A percentile compares a stretch with the other conserved stretches of the same genome.
Evolutionary conservation across 176 grass and related monocot genomes (phyloP).

Genomic region (Tuctoria greenei): DNA sequence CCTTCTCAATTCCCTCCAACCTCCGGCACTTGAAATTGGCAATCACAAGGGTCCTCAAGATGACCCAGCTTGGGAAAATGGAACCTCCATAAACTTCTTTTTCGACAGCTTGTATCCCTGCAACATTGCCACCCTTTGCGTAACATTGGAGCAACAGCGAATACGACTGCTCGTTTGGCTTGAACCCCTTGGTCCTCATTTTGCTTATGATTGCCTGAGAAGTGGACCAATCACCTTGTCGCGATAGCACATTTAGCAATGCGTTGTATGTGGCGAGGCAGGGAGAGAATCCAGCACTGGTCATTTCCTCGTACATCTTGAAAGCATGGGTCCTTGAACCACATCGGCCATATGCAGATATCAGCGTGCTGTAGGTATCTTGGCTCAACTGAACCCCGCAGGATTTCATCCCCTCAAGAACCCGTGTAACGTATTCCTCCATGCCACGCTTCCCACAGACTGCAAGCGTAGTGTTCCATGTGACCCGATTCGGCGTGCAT

Average conservation of each 20-base stretch:
- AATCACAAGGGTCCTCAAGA: slow-evolving; percentile 73
- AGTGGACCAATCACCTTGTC: slow-evolving; percentile 64
- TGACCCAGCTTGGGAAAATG: slow-evolving; percentile 84
- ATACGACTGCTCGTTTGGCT: slow-evolving; percentile 70
- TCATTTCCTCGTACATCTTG: slow-evolving; percentile 87
- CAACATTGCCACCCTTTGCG: slow-evolving; percentile 51
- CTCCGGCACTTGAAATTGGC: slow-evolving; percentile 77
- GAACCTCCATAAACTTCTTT: slow-evolving; percentile 60
- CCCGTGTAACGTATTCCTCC: slow-evolving; percentile 63
- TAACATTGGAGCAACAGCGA: slow-evolving; percentile 76
- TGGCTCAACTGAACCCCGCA: slow-evolving; percentile 62
- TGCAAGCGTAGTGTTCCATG: slow-evolving; percentile 87
- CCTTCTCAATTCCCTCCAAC: slow-evolving; percentile 56
- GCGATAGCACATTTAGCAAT: slow-evolving; percentile 60
- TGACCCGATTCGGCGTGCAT: slow-evolving; percentile 67
- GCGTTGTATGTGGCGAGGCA: slow-evolving; percentile 82
- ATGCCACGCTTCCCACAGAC: slow-evolving; percentile 76
- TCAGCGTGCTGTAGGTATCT: slow-evolving; percentile 79
- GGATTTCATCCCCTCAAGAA: slow-evolving; percentile 66
- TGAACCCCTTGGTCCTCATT: slow-evolving; percentile 76
- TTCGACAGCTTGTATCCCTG: slow-evolving; percentile 59
- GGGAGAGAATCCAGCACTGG: slow-evolving; percentile 54
- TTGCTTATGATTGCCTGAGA: slow-evolving; percentile 56
- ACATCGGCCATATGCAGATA: slow-evolving; percentile 74
- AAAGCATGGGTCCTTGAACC: slow-evolving; percentile 62